A percentile compares a stretch with the other conserved stretches of the same genome.
These are phyloP conservation scores for Candida sonorensis DNA, from an alignment of 805 yeast species.

Conservation along the genomic window DNA sequence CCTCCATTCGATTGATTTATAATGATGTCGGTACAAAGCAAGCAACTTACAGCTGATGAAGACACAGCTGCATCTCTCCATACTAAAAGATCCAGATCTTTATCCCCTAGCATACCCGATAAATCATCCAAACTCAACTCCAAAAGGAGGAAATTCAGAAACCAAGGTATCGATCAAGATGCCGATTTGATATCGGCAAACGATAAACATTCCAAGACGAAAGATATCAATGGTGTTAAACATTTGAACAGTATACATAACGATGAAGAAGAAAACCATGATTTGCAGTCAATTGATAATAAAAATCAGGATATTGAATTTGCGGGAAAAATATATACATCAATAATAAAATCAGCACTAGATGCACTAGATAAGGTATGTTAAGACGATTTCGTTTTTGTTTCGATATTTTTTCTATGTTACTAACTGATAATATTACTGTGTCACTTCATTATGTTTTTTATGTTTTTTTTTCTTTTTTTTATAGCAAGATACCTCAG, in stretches of 20 bases:
- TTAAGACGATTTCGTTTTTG: conserved; percentile 5
- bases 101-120: too few relatives aligned
- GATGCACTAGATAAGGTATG: conserved; percentile 58
- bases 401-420: conserved; percentile 1
- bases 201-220: too few relatives aligned
- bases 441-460: background rate
- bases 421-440: conserved; percentile 5
- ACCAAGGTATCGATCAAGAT: background rate
- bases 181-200: too few relatives aligned
- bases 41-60: too few relatives aligned
- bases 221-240: too few relatives aligned
- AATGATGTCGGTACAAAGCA: conserved; percentile 7
- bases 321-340: conserved; percentile 21
- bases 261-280: background rate
- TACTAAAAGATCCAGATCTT: too few relatives aligned
- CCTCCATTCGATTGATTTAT: too few relatives aligned
- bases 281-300: background rate
- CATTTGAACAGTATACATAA: background rate
- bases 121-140: background rate
- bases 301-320: conserved; percentile 12
- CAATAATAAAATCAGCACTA: conserved; percentile 58
- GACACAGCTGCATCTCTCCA: too few relatives aligned
- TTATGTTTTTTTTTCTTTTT: background rate
- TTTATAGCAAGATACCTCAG: conserved; percentile 39
- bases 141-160: background rate